Evolutionary conservation across 2,329 filamentous ascomycete species (phyloP).

Genomic region (Hymenoscyphus occultus): DNA sequence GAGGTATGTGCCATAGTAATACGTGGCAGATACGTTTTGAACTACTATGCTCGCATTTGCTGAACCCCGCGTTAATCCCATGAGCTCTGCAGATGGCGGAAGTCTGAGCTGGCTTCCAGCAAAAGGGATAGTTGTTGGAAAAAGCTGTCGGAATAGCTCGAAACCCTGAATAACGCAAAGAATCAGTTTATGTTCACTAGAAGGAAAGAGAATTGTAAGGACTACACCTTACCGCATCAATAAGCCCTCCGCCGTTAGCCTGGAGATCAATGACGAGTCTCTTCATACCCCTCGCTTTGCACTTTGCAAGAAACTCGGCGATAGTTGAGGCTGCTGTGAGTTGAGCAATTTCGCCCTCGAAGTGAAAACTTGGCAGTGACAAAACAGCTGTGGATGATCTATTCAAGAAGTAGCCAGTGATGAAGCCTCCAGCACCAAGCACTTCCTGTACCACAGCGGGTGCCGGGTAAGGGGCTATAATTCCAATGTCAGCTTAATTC

Average conservation of each 20-base stretch:
- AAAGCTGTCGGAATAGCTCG: constrained; percentile 25
- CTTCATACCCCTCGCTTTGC: constrained; percentile 50
- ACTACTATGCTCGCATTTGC: constrained; percentile 2
- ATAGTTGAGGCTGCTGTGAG: constrained; percentile 13
- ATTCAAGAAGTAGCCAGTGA: constrained; percentile 27
- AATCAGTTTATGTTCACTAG: constrained; percentile 11
- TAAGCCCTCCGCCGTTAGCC: constrained; percentile 56
- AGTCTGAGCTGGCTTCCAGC: constrained; percentile 14
- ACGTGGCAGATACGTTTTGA: background rate
- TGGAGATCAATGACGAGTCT: constrained; percentile 59
- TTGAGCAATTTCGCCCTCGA: constrained; percentile 33
- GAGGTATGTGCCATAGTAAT: background rate
- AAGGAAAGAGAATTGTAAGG: constrained; percentile 47
- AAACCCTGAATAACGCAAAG: constrained; percentile 9
- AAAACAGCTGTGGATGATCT: constrained; percentile 25
- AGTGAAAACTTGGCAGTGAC: constrained; percentile 16
- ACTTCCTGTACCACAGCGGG: constrained; percentile 4
- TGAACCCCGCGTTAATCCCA: constrained; percentile 18
- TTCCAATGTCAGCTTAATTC: background rate
- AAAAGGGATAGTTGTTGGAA: constrained; percentile 19
- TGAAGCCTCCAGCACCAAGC: constrained; percentile 15
- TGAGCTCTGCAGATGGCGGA: constrained; percentile 17
- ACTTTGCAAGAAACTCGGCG: constrained; percentile 41
- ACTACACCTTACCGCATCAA: constrained; percentile 54
- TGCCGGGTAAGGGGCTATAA: constrained; percentile 7